A percentile compares a stretch with the other conserved stretches of the same genome.
Evolutionary conservation across 192 early-diverging fungal species (phyloP).

Genomic region (Haplosporangium gracile): DNA sequence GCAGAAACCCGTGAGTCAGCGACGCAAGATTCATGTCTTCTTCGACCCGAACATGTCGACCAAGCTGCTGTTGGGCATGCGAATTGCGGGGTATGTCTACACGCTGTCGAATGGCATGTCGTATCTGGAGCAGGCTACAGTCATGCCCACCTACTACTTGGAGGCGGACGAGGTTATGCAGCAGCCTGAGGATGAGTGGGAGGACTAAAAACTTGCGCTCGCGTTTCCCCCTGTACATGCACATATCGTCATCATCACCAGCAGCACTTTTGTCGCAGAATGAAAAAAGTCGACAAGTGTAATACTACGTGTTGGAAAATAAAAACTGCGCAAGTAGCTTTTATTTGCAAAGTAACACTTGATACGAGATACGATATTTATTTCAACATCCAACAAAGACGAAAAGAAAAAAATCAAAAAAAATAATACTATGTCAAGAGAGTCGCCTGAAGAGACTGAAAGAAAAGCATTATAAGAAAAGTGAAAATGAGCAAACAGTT

Average conservation of each 20-base stretch:
- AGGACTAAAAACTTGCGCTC: neutral
- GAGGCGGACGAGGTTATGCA: constrained; percentile 30
- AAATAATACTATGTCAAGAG: neutral
- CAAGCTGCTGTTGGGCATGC: constrained; percentile 31
- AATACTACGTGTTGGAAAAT: no score
- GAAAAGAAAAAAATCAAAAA: no score
- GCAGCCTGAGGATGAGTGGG: constrained; percentile 1
- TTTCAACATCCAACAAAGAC: no score
- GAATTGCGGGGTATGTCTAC: constrained; percentile 17
- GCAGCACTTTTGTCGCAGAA: neutral
- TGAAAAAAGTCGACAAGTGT: neutral
- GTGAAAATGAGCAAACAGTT: neutral
- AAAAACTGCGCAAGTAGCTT: no score
- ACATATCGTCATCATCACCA: neutral
- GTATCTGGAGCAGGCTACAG: constrained; percentile 31
- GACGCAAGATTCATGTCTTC: constrained; percentile 33
- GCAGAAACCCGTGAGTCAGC: constrained; percentile 12
- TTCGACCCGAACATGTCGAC: constrained; percentile 21
- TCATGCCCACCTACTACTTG: constrained; percentile 43
- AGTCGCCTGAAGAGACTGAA: neutral
- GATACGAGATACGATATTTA: no score
- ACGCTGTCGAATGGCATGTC: constrained; percentile 53
- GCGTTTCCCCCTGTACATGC: neutral
- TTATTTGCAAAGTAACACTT: no score
- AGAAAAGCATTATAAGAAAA: neutral